Evolutionary conservation across 768 basidiomycete species (phyloP), one percentile per base, ranked within the genome.

Genomic region (Xerocomellus chrysenteron): DNA sequence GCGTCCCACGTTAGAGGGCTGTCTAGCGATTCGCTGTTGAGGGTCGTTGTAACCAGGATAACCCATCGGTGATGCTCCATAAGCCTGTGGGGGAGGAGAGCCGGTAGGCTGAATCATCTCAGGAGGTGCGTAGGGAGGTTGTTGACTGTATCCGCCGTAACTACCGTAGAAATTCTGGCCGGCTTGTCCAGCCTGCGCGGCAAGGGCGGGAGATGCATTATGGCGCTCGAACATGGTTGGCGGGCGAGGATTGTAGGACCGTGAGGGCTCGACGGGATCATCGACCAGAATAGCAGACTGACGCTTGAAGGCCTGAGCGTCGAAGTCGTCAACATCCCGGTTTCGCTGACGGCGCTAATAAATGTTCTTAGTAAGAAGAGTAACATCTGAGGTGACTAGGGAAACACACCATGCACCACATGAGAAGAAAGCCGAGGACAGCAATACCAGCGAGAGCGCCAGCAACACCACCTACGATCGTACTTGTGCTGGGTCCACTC

Each of bases 151-250:
- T 47, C 54, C 72, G 13, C 59, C 59, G 16, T 69, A 73, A 33
- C 12, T 44, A 24, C 63, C 72, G 33, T 65, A 68, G 49, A 61
- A 61, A 32, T 66, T 65, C 49, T 72, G 71, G 26, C 55, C 58
- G 40, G 54, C 57, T 17, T 52, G 48, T 13, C 48, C 61, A 19
- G 26, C 45, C 43, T 69, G 67, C 12, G 68, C 39, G 10, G 57
- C 64, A 46, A 70, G 59, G 21, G 70, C 68, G 49, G 66, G 65
- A 50, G 69, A 70, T 28, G 62, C 56, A 24, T 71, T 75, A 59
- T 78, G 80, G 45, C 75, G 75, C 62, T 87, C 80, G 49, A 83
- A 77, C 86, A 87, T 87, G 30, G 79, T 76, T n/a, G 86, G 86
- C 17, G 85, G 83, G 21, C 82, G 79, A 17, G 82, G 82, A 55